Evolutionary conservation across 2,329 filamentous ascomycete species (phyloP).

Genomic region (Aspergillus brasiliensis): DNA sequence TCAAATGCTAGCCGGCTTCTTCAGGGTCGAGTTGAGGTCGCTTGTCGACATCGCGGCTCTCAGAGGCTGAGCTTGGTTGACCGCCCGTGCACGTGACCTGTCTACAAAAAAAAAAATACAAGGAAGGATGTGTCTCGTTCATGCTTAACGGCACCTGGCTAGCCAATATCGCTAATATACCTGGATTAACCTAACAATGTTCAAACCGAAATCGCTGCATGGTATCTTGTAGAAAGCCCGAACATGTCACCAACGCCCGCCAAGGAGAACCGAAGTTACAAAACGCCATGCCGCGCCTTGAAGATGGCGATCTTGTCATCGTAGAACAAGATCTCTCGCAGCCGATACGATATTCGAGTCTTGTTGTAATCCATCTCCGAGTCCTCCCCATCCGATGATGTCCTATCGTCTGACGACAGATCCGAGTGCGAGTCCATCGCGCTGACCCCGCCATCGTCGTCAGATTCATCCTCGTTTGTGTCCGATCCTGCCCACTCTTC

Average conservation of each 20-base stretch:
- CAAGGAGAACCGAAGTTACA: conserved; percentile 29
- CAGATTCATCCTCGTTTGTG: conserved; percentile 50
- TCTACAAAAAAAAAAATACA: not conserved
- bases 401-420: conserved; percentile 27
- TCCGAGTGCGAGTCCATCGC: conserved; percentile 23
- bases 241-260: conserved; percentile 11
- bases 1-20: not conserved
- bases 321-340: conserved; percentile 80
- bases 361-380: conserved; percentile 40
- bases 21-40: not conserved
- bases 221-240: conserved; percentile 20
- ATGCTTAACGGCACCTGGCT: not conserved
- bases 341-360: conserved; percentile 54
- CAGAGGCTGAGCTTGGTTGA: conserved; percentile 19
- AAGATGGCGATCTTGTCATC: conserved; percentile 83
- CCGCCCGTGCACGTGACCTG: conserved; percentile 17
- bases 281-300: conserved; percentile 67
- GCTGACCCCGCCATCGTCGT: conserved; percentile 39
- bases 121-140: not conserved
- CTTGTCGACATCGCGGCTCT: conserved; percentile 17
- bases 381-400: conserved; percentile 48
- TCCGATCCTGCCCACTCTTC: conserved; percentile 49
- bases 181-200: not conserved
- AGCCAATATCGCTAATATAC: not conserved
- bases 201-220: conserved; percentile 10